A percentile compares a stretch with the other conserved stretches of the same genome.
These are phyloP conservation scores for Ganoderma lingzhi DNA, from an alignment of 1,284 basidiomycete genomes.

Conservation along the genomic window DNA sequence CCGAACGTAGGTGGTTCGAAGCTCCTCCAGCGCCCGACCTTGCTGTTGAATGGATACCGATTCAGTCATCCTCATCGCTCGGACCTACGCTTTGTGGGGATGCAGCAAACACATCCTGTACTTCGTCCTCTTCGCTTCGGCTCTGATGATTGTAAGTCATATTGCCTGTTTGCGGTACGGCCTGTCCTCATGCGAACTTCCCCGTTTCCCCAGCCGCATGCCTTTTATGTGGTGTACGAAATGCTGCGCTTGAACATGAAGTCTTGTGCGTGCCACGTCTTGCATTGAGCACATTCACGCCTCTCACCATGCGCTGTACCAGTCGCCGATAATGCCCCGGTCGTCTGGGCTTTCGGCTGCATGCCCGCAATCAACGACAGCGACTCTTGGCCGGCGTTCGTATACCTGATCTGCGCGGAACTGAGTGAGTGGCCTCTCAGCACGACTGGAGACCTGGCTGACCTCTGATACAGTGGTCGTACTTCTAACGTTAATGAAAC, in stretches of 20 bases:
- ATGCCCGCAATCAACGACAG: slow-evolving; percentile 5
- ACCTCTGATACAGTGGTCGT: not conserved
- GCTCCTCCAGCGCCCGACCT: too few relatives aligned
- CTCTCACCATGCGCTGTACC: not conserved
- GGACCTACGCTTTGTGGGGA: slow-evolving; percentile 7
- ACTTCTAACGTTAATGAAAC: not conserved
- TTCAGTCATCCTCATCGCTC: slow-evolving; percentile 5
- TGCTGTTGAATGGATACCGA: not conserved
- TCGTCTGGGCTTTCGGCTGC: not conserved
- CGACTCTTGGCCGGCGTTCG: slow-evolving; percentile 3
- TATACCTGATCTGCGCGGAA: slow-evolving; percentile 2
- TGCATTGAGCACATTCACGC: not conserved
- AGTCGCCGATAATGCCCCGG: not conserved
- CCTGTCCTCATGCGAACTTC: not conserved
- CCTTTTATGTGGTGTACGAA: slow-evolving; percentile 1
- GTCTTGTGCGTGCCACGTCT: not conserved
- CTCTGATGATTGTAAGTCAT: not conserved
- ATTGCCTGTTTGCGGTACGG: not conserved
- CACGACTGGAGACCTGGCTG: not conserved
- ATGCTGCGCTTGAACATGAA: not conserved
- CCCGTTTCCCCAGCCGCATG: not conserved
- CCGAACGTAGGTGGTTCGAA: not conserved
- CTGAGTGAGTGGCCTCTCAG: not conserved
- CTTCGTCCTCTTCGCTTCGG: not conserved
- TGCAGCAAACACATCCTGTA: not conserved